A percentile compares a stretch with the other conserved stretches of the same genome.
phyloP scores from a whole-genome alignment of 495 filamentous ascomycete genomes.

The Parachaetomium inaequale region DNA sequence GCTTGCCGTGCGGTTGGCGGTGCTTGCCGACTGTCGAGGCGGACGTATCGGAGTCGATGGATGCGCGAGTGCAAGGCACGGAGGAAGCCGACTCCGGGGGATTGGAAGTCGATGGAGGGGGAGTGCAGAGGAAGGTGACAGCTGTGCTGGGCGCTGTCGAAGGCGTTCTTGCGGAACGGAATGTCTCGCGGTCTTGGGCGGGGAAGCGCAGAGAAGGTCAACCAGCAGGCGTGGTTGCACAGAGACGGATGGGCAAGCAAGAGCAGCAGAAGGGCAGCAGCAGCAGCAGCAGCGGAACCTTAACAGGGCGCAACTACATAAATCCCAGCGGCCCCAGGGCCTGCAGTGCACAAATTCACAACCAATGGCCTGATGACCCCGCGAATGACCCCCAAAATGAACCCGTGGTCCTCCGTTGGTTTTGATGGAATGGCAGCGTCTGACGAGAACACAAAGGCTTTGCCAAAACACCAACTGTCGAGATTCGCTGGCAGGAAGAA shows the following conservation, averaged over 20 bases:
- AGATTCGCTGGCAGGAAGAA: not conserved
- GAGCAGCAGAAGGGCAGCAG: not conserved
- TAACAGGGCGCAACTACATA: not conserved
- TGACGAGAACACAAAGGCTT: not conserved
- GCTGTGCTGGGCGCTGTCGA: not conserved
- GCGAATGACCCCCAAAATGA: not conserved
- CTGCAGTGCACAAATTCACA: not conserved
- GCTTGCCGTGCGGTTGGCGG: constrained; percentile 1
- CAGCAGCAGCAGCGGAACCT: not conserved
- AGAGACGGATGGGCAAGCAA: not conserved
- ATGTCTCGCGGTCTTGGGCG: constrained; percentile 3
- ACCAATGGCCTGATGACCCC: not conserved
- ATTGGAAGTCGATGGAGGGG: not conserved
- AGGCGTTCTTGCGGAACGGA: constrained; percentile 1
- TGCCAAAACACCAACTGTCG: not conserved
- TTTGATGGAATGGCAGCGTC: not conserved
- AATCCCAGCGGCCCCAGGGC: not conserved
- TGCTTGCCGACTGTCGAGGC: not conserved
- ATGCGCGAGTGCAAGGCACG: not conserved
- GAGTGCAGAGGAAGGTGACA: not conserved
- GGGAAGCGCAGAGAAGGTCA: constrained; percentile 5
- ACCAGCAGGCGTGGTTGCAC: not conserved
- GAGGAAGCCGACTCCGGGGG: constrained; percentile 3
- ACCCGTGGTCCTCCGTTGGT: not conserved
- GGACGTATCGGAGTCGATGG: not conserved